Evolutionary conservation across 2,329 filamentous ascomycete species (phyloP).

Genomic region (Scedosporium minutisporum): DNA sequence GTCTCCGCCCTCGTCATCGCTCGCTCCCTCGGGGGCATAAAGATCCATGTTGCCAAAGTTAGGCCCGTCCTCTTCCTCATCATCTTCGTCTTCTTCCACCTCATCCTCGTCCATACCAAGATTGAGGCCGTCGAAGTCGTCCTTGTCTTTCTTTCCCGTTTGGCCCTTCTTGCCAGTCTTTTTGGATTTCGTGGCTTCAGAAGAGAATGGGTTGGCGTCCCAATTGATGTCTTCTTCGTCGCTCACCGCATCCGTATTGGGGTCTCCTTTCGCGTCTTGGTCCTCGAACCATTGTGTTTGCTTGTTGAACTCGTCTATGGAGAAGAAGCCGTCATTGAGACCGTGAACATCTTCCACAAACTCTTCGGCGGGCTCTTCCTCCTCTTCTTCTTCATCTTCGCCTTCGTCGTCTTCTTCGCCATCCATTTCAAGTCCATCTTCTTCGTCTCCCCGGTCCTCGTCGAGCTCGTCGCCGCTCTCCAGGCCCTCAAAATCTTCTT

Average conservation of each 20-base stretch:
- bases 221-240: constrained; percentile 87
- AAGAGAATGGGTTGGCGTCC: constrained; percentile 62
- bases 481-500: constrained; percentile 19
- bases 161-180: constrained; percentile 20
- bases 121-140: constrained; percentile 11
- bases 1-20: constrained; percentile 49
- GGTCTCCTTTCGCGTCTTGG: constrained; percentile 69
- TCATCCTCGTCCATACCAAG: constrained; percentile 14
- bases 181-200: constrained; percentile 21
- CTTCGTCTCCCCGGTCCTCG: constrained; percentile 17
- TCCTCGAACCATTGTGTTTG: constrained; percentile 84
- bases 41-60: constrained; percentile 75
- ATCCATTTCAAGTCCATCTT: constrained; percentile 23
- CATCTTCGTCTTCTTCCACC: constrained; percentile 38
- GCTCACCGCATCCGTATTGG: constrained; percentile 62
- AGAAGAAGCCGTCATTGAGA: constrained; percentile 96
- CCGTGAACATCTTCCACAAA: constrained; percentile 68
- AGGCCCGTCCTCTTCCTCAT: constrained; percentile 66
- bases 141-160: constrained; percentile 24
- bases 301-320: constrained; percentile 93
- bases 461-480: constrained; percentile 21
- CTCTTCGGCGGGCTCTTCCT: constrained; percentile 39
- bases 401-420: constrained; percentile 28
- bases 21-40: constrained; percentile 60
- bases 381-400: constrained; percentile 36